Base-by-base conservation (phyloP, 2,329 filamentous ascomycete genomes). In the Penicillium sp. region DNA sequence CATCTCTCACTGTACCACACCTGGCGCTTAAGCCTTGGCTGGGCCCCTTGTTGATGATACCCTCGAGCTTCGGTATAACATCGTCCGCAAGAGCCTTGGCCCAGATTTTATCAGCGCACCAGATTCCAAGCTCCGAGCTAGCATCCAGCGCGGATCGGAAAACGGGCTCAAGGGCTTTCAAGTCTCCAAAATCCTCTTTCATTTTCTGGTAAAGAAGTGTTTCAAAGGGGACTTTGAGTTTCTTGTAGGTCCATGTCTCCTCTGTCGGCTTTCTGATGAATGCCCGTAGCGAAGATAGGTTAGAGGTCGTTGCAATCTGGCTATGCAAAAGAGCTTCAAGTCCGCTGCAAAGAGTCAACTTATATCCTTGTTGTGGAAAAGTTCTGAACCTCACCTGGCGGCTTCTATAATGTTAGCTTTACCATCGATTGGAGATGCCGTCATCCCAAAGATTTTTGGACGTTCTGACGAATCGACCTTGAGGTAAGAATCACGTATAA, bases 361-460 rank as follows among this genome's bases (percentile, higher is more conserved):
- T 11, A n/a, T 21, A 19, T 19, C 3, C 3, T 31, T n/a, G 25
- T n/a, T 45, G 27, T 21, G 16, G 4, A 3, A 2, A n/a, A 29
- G 4, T 23, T n/a, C 10, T 19, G 9, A n/a, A 16, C 33, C 71
- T 61, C 74, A 81, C 58, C 78, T 77, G 0, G 91, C 90, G 37
- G 90, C 91, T 58, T 85, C 80, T 16, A 81, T 79, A 27, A 96
- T 83, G 62, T 96, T 87, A 0, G 84, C 83, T 67, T 91, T 89
- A 0, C 91, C 87, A 75, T 98, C 93, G 3, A 97, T 88, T 0
- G 95, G 95, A 0, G 95, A 98, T 8, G 95, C 95, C 1, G 95
- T 99, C 93, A 98, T 97, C 26, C 93, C 93, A 63, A 99, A 90
- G 21, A 99, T 87, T 37, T 88, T 88, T 4, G 95, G 95, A 4